Conservation (phyloP, 202 grass and related monocot genomes). For the Cymbopogon flexuosus region DNA sequence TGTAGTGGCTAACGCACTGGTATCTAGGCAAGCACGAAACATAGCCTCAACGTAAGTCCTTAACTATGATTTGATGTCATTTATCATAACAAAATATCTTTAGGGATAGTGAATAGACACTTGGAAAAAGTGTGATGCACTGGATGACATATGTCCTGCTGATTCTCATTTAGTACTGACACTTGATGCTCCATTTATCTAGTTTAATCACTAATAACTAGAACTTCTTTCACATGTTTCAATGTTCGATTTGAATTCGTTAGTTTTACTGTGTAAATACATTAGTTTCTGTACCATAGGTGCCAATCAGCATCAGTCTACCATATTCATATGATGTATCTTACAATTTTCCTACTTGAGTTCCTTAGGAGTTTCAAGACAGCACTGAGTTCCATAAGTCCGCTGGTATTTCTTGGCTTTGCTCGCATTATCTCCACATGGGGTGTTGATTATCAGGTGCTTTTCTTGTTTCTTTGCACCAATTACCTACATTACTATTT, state of each 20-base stretch:
- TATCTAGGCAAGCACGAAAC: slow-evolving; percentile 69
- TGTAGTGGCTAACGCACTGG: slow-evolving; percentile 81
- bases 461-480: slow-evolving; percentile 27
- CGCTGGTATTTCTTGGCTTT: slow-evolving; percentile 81
- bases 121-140: background rate
- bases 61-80: background rate
- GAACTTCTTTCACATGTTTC: background rate
- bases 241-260: slow-evolving; percentile 26
- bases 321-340: slow-evolving; percentile 15
- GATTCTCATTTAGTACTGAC: slow-evolving; percentile 15
- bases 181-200: background rate
- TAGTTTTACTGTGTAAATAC: slow-evolving; percentile 5
- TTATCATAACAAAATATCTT: slow-evolving; percentile 6
- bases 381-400: slow-evolving; percentile 61
- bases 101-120: background rate
- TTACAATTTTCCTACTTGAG: slow-evolving; percentile 32
- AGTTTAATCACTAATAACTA: background rate
- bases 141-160: background rate
- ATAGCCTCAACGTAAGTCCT: slow-evolving; percentile 51
- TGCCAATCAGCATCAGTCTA: background rate
- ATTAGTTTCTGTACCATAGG: slow-evolving; percentile 24
- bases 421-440: slow-evolving; percentile 76
- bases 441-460: slow-evolving; percentile 90
- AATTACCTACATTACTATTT: slow-evolving; percentile 6
- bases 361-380: slow-evolving; percentile 57